These are phyloP conservation scores for Alternaria hordeiaustralica DNA, from an alignment of 2,329 filamentous ascomycete genomes.

Conservation along the genomic window DNA sequence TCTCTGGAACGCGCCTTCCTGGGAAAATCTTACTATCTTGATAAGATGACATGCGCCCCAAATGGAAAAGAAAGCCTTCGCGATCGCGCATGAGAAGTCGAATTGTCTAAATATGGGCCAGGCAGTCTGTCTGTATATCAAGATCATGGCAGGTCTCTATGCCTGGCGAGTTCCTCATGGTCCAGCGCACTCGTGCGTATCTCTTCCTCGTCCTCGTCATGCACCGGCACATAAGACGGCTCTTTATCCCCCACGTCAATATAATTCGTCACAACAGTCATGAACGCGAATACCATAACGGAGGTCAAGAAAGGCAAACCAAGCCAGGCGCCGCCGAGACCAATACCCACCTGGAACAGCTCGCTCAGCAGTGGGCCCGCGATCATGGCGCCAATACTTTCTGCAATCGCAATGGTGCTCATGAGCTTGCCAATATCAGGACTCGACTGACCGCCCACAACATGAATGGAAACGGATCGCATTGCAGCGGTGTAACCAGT, in stretches of 20 bases:
- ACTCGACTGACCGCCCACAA: constrained; percentile 54
- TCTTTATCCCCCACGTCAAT: constrained; percentile 35
- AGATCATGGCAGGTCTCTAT: background rate
- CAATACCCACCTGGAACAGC: constrained; percentile 56
- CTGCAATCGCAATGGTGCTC: constrained; percentile 57
- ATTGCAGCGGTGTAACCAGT: constrained; percentile 57
- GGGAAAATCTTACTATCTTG: background rate
- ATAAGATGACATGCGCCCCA: background rate
- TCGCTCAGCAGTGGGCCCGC: constrained; percentile 56
- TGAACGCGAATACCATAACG: constrained; percentile 30
- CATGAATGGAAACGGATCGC: constrained; percentile 56
- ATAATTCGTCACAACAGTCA: constrained; percentile 36
- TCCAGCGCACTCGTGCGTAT: constrained; percentile 20
- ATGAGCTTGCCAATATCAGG: constrained; percentile 56
- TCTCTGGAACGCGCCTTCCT: background rate
- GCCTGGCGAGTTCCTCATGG: constrained; percentile 4
- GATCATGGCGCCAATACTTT: constrained; percentile 56
- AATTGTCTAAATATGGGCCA: too few relatives aligned
- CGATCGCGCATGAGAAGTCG: background rate
- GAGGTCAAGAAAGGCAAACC: constrained; percentile 53
- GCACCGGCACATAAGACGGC: constrained; percentile 25
- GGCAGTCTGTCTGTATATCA: background rate
- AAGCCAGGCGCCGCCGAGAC: constrained; percentile 55
- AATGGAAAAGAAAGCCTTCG: background rate
- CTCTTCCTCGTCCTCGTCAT: constrained; percentile 22